phyloP scores from a whole-genome alignment of 768 basidiomycete species.

The Strobilomyces dryophilus region DNA sequence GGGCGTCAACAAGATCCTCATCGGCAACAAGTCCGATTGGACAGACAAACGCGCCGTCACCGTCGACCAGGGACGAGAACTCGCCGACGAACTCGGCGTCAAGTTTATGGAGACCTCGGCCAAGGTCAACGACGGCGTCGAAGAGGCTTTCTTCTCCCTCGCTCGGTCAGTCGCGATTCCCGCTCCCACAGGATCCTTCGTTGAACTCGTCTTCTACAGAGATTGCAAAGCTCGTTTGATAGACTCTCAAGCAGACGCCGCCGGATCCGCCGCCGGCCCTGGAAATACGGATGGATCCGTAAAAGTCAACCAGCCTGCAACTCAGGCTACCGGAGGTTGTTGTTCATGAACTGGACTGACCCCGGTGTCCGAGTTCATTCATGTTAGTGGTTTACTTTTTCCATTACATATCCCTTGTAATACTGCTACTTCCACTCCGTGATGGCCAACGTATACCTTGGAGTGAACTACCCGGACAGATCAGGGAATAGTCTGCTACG shows the following conservation, averaged over 20 bases:
- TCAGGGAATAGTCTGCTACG: too few relatives aligned
- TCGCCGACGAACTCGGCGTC: conserved; percentile 92
- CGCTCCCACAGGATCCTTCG: background rate
- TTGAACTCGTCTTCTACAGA: conserved; percentile 37
- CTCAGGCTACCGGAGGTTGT: conserved; percentile 45
- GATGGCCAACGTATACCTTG: too few relatives aligned
- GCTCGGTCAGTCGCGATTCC: conserved; percentile 65
- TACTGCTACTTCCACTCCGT: conserved; percentile 11
- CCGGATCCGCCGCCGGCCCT: conserved; percentile 34
- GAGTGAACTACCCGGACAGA: too few relatives aligned
- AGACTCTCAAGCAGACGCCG: conserved; percentile 79
- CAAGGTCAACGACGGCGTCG: conserved; percentile 95
- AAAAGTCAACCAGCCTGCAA: conserved; percentile 58
- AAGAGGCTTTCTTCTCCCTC: conserved; percentile 97
- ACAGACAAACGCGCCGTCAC: conserved; percentile 91
- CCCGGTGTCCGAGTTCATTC: background rate
- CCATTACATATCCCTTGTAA: conserved; percentile 17
- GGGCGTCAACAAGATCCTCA: conserved; percentile 98
- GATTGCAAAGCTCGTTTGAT: conserved; percentile 98
- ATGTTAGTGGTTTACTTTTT: conserved; percentile 9
- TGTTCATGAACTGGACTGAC: conserved; percentile 38
- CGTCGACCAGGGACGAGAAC: conserved; percentile 85
- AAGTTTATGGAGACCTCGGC: conserved; percentile 98
- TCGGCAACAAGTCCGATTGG: conserved; percentile 99
- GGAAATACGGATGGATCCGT: conserved; percentile 54